Evolutionary conservation across 306 rosid species (phyloP), one percentile per base, ranked within the genome.

Genomic region (Pyrus communis): DNA sequence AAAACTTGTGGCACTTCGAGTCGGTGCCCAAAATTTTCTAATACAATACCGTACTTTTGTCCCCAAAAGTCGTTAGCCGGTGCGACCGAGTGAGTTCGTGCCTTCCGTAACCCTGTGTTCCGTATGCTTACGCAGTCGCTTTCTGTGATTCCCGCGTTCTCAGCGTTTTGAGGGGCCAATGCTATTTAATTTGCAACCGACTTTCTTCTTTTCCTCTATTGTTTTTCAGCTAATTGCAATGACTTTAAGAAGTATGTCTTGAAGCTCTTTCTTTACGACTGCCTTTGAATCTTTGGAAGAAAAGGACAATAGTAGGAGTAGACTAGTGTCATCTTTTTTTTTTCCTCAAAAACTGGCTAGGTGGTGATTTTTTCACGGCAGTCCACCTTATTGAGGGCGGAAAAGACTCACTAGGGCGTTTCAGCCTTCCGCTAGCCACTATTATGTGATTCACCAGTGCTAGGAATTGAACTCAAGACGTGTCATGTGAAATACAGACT

Each of bases 81-180:
- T 33, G n/a, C 6, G 68, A 63, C 14, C 9, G 55, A 51, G 9
- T 3, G 40, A 54, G 68, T 60, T 45, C 35, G 66, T 33, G 49
- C 66, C 55, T 75, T 4, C 79, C 25, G 27, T 12, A 4, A 10
- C 28, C 25, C 6, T 59, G 28, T 1, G 21, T 25, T 59, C 11
- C 30, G 25, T 49, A 49, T 4, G 31, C 64, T 5, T 22, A 15
- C 7, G 23, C 1, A 27, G 52, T 70, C 61, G 18, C 12, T 25
- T 33, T 82, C 82, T 59, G 75, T 67, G 75, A 67, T 72, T 81
- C 76, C 84, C 82, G 78, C 79, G 85, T 67, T 22, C 13, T 18
- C 64, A 14, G 17, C 58, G 11, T 63, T 49, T 10, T 5, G 9
- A n/a, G 52, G 82, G 46, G 30, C 45, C 79, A 30, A 49, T 38